phyloP scores from a whole-genome alignment of 169 alveolate genomes.

The Toxoplasma gondii region DNA sequence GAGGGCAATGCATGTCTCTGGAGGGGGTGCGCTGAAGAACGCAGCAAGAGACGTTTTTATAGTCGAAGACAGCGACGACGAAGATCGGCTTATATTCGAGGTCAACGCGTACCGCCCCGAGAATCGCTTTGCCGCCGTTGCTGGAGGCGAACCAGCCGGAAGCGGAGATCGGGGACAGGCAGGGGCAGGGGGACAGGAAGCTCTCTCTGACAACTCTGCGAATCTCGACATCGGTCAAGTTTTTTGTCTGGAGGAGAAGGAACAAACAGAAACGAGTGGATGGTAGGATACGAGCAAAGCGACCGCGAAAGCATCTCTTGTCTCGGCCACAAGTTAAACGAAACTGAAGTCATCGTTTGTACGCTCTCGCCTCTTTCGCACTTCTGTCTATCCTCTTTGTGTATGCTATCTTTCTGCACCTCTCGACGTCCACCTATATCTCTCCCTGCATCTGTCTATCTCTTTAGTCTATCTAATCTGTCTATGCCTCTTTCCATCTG shows the following conservation, averaged over 20 bases:
- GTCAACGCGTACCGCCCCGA: neutral
- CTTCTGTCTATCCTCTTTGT: too few species aligned
- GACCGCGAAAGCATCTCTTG: too few species aligned
- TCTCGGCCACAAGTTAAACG: too few species aligned
- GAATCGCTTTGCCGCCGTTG: neutral
- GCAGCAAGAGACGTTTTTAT: neutral
- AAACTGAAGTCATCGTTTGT: too few species aligned
- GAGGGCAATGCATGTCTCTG: neutral
- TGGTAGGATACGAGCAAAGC: neutral
- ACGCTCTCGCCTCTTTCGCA: too few species aligned
- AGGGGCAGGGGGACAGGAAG: neutral
- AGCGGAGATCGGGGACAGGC: neutral
- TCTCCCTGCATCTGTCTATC: neutral
- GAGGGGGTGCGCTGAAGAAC: neutral
- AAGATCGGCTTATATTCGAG: neutral
- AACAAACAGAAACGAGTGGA: neutral
- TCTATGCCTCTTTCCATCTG: neutral
- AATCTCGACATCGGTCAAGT: neutral
- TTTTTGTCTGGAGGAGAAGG: neutral
- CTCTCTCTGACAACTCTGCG: neutral
- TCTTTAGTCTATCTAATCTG: neutral
- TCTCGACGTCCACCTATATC: too few species aligned
- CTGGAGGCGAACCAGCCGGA: neutral
- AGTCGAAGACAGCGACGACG: slow-evolving; percentile 20
- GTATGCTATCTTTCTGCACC: too few species aligned